Evolutionary conservation across 83 land plant genomes (phyloP), one percentile per base, ranked within the genome.

Genomic region (Picea abies): DNA sequence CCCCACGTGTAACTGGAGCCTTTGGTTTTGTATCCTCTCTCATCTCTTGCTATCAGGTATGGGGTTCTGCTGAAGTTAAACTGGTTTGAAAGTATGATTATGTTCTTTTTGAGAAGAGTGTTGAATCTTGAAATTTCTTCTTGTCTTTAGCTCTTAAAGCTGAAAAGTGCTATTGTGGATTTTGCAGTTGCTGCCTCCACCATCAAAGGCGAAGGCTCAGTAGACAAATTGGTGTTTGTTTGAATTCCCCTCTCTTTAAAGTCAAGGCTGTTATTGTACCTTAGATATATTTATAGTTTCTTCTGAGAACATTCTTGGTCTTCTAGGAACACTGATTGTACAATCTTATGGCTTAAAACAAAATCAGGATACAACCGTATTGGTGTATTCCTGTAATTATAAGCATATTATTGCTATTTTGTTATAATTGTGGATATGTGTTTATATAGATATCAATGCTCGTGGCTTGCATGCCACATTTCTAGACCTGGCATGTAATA

Each of bases 1-100:
- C 92, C 19, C 96, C 99, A 9, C 95, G 99, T 79, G 92, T 95
- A 12, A 95, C 98, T 26, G 99, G 99, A 73, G 99, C 85, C 52
- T 83, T 93, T 83, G 98, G 99, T 78, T 92, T 95, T 35, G 71
- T 92, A 56, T 88, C 88, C 78, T 97, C 99, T 7, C 89, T 92
- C 52, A 97, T 97, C 39, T 93, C 99, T 7, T 95, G 96, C 78
- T 97, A 95, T 83, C 98, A 97, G 99, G 98, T 96, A 73, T 56
- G 80, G 25, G 41, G 61, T 78, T 60, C 39, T 52, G 80, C 37
- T 29, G 26, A 52, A 60, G 37, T 1, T 10, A 12, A 47, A 77
- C 16, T 77, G 17, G 32, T 56, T 77, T 52, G 19, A 78, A 78
- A 16, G 17, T 25, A 52, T 29, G 29, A 52, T 78, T 37, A 61